These are phyloP conservation scores for Teratosphaeria viscida DNA, from an alignment of 2,329 filamentous ascomycete species.

Conservation along the genomic window DNA sequence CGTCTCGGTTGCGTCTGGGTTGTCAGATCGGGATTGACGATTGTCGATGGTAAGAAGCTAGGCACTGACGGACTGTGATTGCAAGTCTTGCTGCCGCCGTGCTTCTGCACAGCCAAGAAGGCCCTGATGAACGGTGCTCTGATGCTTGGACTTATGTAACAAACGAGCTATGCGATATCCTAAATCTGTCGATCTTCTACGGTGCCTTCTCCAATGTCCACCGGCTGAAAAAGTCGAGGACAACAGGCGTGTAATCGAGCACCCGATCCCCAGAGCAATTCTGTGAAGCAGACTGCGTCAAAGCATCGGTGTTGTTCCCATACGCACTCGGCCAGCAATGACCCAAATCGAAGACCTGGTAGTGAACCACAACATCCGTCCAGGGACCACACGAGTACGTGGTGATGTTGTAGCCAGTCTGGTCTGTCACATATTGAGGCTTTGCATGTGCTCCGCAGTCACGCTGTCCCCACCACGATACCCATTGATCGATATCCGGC, in stretches of 20 bases:
- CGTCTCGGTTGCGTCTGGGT: too few relatives aligned
- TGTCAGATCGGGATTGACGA: too few relatives aligned
- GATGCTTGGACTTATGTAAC: neutral
- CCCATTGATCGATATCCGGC: conserved; percentile 22
- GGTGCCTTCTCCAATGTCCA: conserved; percentile 16
- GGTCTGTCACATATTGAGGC: conserved; percentile 1
- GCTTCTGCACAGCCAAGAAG: too few relatives aligned
- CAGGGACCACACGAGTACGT: conserved; percentile 20
- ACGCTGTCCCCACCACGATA: conserved; percentile 30
- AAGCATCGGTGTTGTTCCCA: conserved; percentile 15
- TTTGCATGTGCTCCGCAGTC: conserved; percentile 21
- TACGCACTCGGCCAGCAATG: conserved; percentile 31
- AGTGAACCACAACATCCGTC: conserved; percentile 29
- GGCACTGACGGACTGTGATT: too few relatives aligned
- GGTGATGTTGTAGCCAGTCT: conserved; percentile 21
- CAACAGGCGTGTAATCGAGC: conserved; percentile 16
- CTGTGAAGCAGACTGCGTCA: conserved; percentile 1
- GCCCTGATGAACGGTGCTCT: too few relatives aligned
- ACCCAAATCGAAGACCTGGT: conserved; percentile 27
- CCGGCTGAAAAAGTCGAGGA: conserved; percentile 18
- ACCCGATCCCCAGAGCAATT: conserved; percentile 8
- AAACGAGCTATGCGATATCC: neutral
- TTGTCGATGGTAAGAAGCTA: too few relatives aligned
- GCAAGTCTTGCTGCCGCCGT: too few relatives aligned
- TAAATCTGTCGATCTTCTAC: neutral